phyloP scores from a whole-genome alignment of 345 rosid genomes.

The Ailanthus altissimus region DNA sequence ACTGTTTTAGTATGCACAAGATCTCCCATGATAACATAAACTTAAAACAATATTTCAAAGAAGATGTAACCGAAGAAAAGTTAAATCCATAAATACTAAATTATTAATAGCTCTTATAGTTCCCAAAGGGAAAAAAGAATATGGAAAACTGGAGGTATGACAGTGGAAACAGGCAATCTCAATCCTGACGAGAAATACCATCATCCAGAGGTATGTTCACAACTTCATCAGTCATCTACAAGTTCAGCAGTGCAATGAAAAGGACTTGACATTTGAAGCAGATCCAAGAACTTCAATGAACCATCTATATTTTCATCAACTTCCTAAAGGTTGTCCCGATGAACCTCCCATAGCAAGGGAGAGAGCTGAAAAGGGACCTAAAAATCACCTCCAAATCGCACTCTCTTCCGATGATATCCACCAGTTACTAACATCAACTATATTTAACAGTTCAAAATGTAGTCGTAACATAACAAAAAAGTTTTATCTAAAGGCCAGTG shows the following conservation, averaged over 20 bases:
- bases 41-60: constrained; percentile 10
- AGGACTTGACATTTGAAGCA: background rate
- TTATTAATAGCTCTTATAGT: background rate
- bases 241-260: background rate
- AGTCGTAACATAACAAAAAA: too few relatives aligned
- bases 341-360: too few relatives aligned
- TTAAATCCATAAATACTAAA: background rate
- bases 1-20: background rate
- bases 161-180: background rate
- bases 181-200: background rate
- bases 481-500: background rate
- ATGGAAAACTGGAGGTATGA: background rate
- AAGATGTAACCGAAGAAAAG: background rate
- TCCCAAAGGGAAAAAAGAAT: background rate
- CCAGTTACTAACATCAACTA: too few relatives aligned
- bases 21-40: background rate
- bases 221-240: background rate
- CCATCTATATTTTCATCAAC: background rate
- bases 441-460: too few relatives aligned
- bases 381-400: too few relatives aligned
- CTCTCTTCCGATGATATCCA: too few relatives aligned
- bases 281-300: background rate
- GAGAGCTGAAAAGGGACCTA: too few relatives aligned
- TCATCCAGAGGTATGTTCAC: background rate
- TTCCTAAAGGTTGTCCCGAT: too few relatives aligned